Conservation (phyloP, 2,329 filamentous ascomycete species). For the Penicillium janthinellum region DNA sequence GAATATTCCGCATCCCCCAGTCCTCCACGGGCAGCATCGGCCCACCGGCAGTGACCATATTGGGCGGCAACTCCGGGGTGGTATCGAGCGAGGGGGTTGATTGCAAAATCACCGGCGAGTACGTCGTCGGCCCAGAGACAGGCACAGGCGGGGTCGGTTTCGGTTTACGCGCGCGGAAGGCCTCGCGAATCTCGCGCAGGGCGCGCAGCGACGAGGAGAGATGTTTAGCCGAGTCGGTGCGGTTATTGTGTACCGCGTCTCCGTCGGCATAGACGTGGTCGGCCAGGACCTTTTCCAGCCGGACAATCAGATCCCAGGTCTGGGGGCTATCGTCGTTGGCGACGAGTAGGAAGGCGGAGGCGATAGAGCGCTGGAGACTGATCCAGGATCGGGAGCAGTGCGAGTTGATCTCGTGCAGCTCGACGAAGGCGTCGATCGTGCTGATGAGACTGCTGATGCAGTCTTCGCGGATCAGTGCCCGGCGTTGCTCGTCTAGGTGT, state of each 20-base stretch:
- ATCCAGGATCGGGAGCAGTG: conserved; percentile 47
- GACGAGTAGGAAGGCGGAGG: conserved; percentile 44
- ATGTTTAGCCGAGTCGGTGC: conserved; percentile 39
- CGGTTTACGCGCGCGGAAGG: conserved; percentile 25
- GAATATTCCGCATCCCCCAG: conserved; percentile 34
- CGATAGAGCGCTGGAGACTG: conserved; percentile 45
- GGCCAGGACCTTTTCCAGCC: conserved; percentile 32
- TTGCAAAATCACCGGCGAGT: conserved; percentile 16
- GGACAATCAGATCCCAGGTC: conserved; percentile 34
- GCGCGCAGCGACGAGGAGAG: conserved; percentile 36
- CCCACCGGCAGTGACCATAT: neutral
- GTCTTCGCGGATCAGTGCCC: conserved; percentile 47
- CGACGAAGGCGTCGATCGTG: conserved; percentile 60
- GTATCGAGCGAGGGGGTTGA: conserved; percentile 18
- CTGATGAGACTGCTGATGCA: conserved; percentile 56
- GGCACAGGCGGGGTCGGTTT: conserved; percentile 2
- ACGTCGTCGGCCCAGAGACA: conserved; percentile 3
- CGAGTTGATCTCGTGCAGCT: conserved; percentile 45
- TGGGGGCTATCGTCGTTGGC: conserved; percentile 32
- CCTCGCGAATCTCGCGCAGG: conserved; percentile 35
- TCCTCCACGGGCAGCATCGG: conserved; percentile 22
- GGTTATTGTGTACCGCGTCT: conserved; percentile 25
- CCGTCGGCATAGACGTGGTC: conserved; percentile 37
- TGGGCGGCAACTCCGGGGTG: conserved; percentile 9
- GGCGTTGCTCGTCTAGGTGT: conserved; percentile 42